Evolutionary conservation across 202 grass and related monocot species (phyloP).

Genomic region (Panicum virgatum): DNA sequence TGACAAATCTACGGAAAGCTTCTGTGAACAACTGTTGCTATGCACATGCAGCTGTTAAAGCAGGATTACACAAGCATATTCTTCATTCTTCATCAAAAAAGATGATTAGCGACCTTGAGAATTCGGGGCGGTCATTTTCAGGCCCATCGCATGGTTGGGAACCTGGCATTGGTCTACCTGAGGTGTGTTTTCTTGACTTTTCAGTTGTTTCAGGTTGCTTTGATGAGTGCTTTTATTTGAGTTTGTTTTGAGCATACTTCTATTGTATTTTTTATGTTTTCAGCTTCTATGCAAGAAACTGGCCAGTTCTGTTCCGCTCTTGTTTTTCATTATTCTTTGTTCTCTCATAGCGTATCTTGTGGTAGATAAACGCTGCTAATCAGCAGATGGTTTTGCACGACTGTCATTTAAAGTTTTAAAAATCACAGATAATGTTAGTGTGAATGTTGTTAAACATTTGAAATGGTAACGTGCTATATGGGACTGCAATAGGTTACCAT

Average conservation of each 20-base stretch:
- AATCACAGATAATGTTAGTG: not conserved
- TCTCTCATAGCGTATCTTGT: not conserved
- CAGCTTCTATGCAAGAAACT: not conserved
- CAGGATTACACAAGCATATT: slow-evolving; percentile 66
- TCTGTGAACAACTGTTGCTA: slow-evolving; percentile 76
- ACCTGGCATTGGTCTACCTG: slow-evolving; percentile 70
- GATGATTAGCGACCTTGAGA: slow-evolving; percentile 51
- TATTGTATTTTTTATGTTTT: not conserved
- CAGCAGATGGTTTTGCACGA: not conserved
- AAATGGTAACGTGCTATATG: not conserved
- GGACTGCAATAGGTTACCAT: not conserved
- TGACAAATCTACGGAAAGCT: slow-evolving; percentile 80
- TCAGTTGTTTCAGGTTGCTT: not conserved
- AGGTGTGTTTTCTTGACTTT: slow-evolving; percentile 43
- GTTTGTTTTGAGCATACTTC: not conserved
- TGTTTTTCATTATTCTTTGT: slow-evolving; percentile 4
- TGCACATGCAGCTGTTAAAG: slow-evolving; percentile 72
- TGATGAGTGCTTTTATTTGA: not conserved
- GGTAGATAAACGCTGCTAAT: not conserved
- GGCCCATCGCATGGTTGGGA: slow-evolving; percentile 73
- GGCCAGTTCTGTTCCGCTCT: not conserved
- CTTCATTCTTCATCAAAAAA: slow-evolving; percentile 50
- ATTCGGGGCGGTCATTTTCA: slow-evolving; percentile 38
- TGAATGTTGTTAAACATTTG: not conserved
- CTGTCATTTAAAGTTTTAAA: not conserved